phyloP scores from a whole-genome alignment of 176 grass and related monocot genomes.

The Lolium rigidum region DNA sequence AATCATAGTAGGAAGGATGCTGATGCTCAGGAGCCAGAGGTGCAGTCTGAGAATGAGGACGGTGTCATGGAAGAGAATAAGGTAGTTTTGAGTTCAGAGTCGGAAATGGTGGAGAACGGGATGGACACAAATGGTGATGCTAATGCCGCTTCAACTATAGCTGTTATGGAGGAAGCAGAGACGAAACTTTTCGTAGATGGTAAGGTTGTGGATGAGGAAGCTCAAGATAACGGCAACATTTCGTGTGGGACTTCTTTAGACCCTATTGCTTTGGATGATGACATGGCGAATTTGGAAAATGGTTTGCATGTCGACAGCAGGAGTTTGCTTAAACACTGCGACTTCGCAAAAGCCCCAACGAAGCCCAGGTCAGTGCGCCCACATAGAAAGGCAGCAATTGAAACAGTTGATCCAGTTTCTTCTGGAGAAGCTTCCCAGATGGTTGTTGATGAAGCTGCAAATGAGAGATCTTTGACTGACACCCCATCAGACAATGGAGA shows the following conservation, averaged over 20 bases:
- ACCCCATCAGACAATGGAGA: conserved; percentile 36
- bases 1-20: conserved; percentile 53
- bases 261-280: conserved; percentile 3
- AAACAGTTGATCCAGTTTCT: conserved; percentile 40
- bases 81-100: conserved; percentile 31
- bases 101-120: conserved; percentile 26
- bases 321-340: conserved; percentile 60
- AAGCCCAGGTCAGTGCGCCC: conserved; percentile 56
- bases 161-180: conserved; percentile 37
- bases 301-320: conserved; percentile 27
- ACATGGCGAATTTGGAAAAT: conserved; percentile 37
- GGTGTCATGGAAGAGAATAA: conserved; percentile 49
- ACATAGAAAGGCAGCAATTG: conserved; percentile 48
- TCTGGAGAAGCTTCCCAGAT: conserved; percentile 42
- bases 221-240: conserved; percentile 26
- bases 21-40: conserved; percentile 27
- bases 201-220: conserved; percentile 39
- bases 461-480: conserved; percentile 35
- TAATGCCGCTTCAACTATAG: conserved; percentile 5
- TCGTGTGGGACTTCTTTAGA: conserved; percentile 26
- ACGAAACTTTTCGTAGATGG: conserved; percentile 23
- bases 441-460: conserved; percentile 43
- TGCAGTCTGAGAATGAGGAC: conserved; percentile 44
- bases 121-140: conserved; percentile 27
- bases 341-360: conserved; percentile 62